phyloP scores from a whole-genome alignment of 257 asterid genomes.

The Hygrophila difformis region DNA sequence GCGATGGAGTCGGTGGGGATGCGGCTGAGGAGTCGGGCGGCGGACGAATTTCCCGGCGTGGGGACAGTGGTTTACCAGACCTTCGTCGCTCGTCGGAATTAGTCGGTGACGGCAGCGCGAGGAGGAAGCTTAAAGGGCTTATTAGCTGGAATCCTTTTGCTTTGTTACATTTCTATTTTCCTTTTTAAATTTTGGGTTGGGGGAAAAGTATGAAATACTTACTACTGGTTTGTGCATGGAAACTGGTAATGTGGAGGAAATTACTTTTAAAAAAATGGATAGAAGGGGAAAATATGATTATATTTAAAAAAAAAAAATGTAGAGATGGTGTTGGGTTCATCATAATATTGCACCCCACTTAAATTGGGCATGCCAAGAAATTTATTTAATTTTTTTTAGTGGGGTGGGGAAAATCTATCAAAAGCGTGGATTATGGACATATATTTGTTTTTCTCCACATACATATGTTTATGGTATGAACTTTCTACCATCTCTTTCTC shows the following conservation, averaged over 20 bases:
- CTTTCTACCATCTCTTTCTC: constrained; percentile 25
- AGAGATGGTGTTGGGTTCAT: constrained; percentile 40
- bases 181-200: background rate
- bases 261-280: no score
- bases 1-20: constrained; percentile 52
- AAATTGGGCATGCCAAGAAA: constrained; percentile 68
- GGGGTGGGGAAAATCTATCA: constrained; percentile 26
- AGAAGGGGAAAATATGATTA: no score
- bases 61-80: constrained; percentile 52
- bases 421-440: constrained; percentile 19
- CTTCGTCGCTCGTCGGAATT: constrained; percentile 35
- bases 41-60: constrained; percentile 37
- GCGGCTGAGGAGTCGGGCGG: constrained; percentile 51
- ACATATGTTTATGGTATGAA: constrained; percentile 27
- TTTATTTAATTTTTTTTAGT: constrained; percentile 23
- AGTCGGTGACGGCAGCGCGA: constrained; percentile 4
- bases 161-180: constrained; percentile 10
- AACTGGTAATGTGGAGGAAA: constrained; percentile 23
- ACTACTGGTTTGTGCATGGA: constrained; percentile 29
- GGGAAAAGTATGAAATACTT: constrained; percentile 19
- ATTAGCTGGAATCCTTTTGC: constrained; percentile 22
- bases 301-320: background rate
- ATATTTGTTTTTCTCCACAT: constrained; percentile 6
- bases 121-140: constrained; percentile 25
- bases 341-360: constrained; percentile 91